Evolutionary conservation across 768 basidiomycete genomes (phyloP), one percentile per base, ranked within the genome.

Genomic region (Boletus rubropictus): DNA sequence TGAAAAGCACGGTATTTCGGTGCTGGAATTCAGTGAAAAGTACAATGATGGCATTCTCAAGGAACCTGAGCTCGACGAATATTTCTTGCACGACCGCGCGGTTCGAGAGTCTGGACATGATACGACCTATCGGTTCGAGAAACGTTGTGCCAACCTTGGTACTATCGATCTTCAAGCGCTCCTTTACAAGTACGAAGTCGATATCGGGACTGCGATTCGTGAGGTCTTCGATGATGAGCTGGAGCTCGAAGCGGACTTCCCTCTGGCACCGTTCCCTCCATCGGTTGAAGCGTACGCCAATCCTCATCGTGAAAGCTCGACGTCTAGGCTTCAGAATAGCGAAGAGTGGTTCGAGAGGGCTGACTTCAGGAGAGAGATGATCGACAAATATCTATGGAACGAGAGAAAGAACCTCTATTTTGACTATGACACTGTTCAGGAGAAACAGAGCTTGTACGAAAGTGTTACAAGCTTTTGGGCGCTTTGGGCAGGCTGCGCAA

Each of bases 111-210:
- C 88, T 7, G 93, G 95, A 32, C 93, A 95, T 66, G 93, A 95
- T 65, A 95, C 93, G 42, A 89, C 91, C 3, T 99, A 99, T 67
- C 82, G 95, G 12, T 91, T 99, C 64, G 95, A 99, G 74, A 93
- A 94, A 72, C 86, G 90, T 15, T 97, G 93, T 60, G 95, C 93
- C 17, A 95, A 97, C 70, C 81, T 99, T 34, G 95, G 85, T 5
- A 99, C 95, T 7, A 88, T 98, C 63, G 95, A 99, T 65, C 72
- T 99, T 54, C 94, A 97, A 71, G 81, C 93, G 39, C 74, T 99
- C 61, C 72, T 99, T 38, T 99, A 95, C 81, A 99, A 99, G 76
- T 98, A 97, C 58, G 95, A 99, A 67, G 79, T 92, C 50, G 95
- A 99, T 62, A 98, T 99, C 51, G 96, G 91, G n/a, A 94, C 91